Base-by-base conservation (phyloP, 148 eudicot species). In the Rhododendron williamsianum region DNA sequence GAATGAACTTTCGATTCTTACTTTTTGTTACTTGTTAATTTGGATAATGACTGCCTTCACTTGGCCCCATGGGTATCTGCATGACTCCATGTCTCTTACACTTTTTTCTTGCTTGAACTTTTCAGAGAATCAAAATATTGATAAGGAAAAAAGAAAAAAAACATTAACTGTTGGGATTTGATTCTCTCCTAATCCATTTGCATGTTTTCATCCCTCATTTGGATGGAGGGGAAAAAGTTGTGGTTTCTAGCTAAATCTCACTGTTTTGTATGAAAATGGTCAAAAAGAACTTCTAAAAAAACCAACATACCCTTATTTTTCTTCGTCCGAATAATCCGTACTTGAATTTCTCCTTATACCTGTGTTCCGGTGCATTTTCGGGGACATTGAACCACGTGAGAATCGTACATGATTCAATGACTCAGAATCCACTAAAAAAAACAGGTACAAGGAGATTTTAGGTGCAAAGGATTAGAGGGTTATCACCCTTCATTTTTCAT, bases 31-130 rank as follows among this genome's bases (percentile, higher is more conserved):
- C 13, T 69, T 48, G 77, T 10, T 82, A 46, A 60, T 48, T 46
- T 74, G 60, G 60, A 43, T 21, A 69, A 63, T 60, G 65, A 69
- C 10, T 56, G 25, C 52, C 58, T 84, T 80, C 33, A 54, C 74
- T 52, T n/a, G 60, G 54, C 78, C 81, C 79, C 72, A 69, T n/a
- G 81, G 82, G 60, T 85, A 18, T 78, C 25, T 65, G 82, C 54
- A 65, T 73, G 60, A 83, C 87, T 88, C 89, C 38, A 76, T 82
- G 90, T 89, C 60, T 85, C 74, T 83, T 87, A 79, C 89, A 83
- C 87, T 91, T 79, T 85, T 83, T 79, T 87, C 58, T 52, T 87
- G 80, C 74, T 76, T 84, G 56, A 89, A 85, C 85, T 85, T 83
- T 60, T 71, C 82, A 65, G 43, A 23, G 80, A 51, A 81, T 45